Conservation (phyloP, 352 stramenopile genomes). For the Phytophthora syringae region DNA sequence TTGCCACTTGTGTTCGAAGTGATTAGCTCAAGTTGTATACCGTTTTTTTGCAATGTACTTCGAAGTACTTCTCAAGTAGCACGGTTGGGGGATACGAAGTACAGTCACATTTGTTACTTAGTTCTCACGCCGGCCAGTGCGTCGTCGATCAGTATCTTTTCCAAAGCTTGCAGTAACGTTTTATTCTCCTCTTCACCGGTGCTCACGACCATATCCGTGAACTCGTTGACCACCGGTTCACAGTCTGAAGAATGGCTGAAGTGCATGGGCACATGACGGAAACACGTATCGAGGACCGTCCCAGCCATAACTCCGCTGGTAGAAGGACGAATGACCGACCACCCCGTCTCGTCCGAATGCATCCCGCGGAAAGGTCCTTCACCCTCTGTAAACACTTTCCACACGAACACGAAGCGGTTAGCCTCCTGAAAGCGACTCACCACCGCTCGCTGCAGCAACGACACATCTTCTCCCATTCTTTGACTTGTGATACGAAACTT, state of each 20-base stretch:
- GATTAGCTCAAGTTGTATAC: no score
- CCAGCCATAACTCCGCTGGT: neutral
- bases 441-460: slow-evolving; percentile 35
- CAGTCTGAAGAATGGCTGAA: slow-evolving; percentile 20
- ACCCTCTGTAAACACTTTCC: slow-evolving; percentile 59
- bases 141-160: slow-evolving; percentile 35
- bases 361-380: slow-evolving; percentile 35
- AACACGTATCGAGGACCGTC: slow-evolving; percentile 38
- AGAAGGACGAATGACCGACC: slow-evolving; percentile 25
- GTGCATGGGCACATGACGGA: slow-evolving; percentile 38
- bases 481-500: slow-evolving; percentile 35
- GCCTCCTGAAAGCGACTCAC: slow-evolving; percentile 51
- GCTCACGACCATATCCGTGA: slow-evolving; percentile 28
- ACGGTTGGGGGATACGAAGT: neutral
- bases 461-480: slow-evolving; percentile 21
- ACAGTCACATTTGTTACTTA: neutral
- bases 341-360: slow-evolving; percentile 41
- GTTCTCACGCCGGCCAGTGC: slow-evolving; percentile 9
- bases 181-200: slow-evolving; percentile 33
- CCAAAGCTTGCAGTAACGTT: slow-evolving; percentile 17
- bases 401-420: slow-evolving; percentile 65
- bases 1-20: neutral
- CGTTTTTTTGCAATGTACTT: no score
- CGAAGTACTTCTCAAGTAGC: no score
- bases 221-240: slow-evolving; percentile 29